Base-by-base conservation (phyloP, 2,329 filamentous ascomycete genomes). In the Monosporascus sp. region DNA sequence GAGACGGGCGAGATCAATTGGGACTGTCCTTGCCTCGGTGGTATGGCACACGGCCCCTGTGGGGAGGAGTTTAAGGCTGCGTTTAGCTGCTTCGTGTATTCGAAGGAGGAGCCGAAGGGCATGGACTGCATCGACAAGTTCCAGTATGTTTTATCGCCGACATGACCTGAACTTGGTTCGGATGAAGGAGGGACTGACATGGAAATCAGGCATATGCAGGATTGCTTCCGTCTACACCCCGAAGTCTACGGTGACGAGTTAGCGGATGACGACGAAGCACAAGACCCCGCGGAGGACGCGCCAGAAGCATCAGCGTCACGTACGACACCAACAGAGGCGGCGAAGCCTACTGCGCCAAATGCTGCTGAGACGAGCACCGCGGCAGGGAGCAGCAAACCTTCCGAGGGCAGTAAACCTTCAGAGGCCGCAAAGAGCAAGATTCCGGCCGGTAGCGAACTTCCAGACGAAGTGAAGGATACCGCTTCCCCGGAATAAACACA, bases 1-100 rank as follows among this genome's bases (percentile, higher is more conserved):
- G 94, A 97, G 77, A 99, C 94, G 9, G 94, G 94, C 63, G 94
- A 99, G 81, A 99, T 99, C 75, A 99, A 99, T 80, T 99, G 94
- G 94, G 94, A 97, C 71, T 99, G 94, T 73, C 94, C 94, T 17
- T 99, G 94, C 71, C 77, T 99, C 36, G 94, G 94, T 48, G 94
- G 94, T 51, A 99, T 99, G 94, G 94, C 94, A 7, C 76, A 96
- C 68, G 94, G 94, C 0, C 94, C 94, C 51, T 99, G 94, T 69
- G 94, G 94, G 48, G 90, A 95, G 69, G 86, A 97, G 67, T 99
- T 99, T 82, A 91, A 87, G 77, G 86, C 86, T 24, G 94, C 94
- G 0, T 99, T 99, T 66, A 96, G 91, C 82, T 99, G 94, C 76
- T 99, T 99, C 66, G 91, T 99, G n/a, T 94, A 87, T 76, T 96